phyloP scores from a whole-genome alignment of 306 rosid genomes.

The Prinsepia uniflora region DNA sequence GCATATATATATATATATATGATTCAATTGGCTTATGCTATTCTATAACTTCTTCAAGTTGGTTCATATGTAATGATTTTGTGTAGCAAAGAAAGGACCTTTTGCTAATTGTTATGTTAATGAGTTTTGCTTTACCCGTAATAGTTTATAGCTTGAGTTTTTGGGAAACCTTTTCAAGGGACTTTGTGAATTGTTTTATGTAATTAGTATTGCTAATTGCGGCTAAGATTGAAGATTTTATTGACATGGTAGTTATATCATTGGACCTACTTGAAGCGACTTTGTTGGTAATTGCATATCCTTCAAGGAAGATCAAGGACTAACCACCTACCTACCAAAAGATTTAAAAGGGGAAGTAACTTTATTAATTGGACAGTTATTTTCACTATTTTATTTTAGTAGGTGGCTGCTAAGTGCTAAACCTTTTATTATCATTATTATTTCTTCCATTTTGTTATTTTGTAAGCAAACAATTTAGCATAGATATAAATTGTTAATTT shows the following conservation, averaged over 20 bases:
- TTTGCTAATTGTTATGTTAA: not conserved
- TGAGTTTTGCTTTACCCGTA: not conserved
- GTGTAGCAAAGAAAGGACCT: no score
- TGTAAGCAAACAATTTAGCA: not conserved
- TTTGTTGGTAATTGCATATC: conserved; percentile 26
- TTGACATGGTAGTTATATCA: not conserved
- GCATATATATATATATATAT: no score
- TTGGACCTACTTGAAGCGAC: conserved; percentile 39
- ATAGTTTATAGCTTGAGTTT: not conserved
- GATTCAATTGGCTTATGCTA: no score
- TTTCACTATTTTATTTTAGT: not conserved
- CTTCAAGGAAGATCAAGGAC: conserved; percentile 26
- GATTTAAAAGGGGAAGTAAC: not conserved
- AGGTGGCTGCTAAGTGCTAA: not conserved
- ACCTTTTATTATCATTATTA: not conserved
- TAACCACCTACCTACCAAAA: conserved; percentile 16
- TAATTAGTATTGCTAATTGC: not conserved
- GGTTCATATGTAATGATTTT: not conserved
- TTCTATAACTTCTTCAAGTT: not conserved
- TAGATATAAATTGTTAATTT: not conserved
- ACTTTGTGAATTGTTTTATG: not conserved
- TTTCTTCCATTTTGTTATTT: not conserved
- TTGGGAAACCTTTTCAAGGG: not conserved
- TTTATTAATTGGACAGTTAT: not conserved
- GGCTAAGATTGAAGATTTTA: not conserved